Percentiles rank a stretch among this genome's conserved stretches.
These are phyloP conservation scores for Mycosphaerella sp. DNA, from an alignment of 2,329 filamentous ascomycete species.

Conservation along the genomic window DNA sequence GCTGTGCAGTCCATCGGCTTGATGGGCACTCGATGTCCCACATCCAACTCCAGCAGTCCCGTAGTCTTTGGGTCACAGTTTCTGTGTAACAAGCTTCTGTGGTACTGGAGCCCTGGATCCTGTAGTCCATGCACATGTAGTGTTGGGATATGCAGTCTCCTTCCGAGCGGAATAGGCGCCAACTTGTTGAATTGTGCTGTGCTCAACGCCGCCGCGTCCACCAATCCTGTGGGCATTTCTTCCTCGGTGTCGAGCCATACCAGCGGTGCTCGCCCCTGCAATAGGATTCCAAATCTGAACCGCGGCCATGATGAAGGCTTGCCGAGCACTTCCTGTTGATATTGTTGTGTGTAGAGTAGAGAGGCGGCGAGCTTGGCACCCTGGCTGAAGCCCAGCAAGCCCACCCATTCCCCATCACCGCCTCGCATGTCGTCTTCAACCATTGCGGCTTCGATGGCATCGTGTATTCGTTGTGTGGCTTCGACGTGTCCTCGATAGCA, in stretches of 20 bases:
- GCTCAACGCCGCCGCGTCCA: conserved; percentile 7
- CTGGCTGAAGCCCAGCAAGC: conserved; percentile 59
- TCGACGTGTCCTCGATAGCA: conserved; percentile 2
- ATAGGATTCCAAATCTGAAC: conserved; percentile 12
- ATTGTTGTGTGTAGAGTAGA: conserved; percentile 44
- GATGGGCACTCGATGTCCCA: conserved; percentile 60
- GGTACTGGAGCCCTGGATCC: conserved; percentile 51
- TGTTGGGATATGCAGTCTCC: conserved; percentile 48
- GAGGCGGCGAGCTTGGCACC: conserved; percentile 58
- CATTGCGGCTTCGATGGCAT: conserved; percentile 36
- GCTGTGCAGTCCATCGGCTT: conserved; percentile 47
- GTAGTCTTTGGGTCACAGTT: conserved; percentile 51
- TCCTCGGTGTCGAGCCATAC: conserved; percentile 22
- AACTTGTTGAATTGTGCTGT: conserved; percentile 5
- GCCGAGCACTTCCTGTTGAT: conserved; percentile 5
- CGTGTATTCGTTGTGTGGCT: conserved; percentile 6
- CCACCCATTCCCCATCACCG: conserved; percentile 55
- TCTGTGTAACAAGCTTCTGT: conserved; percentile 46
- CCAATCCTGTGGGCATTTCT: conserved; percentile 14
- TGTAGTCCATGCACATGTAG: conserved; percentile 58
- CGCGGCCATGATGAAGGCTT: conserved; percentile 6
- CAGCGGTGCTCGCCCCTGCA: conserved; percentile 11
- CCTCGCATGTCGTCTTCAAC: conserved; percentile 44
- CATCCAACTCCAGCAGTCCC: conserved; percentile 60
- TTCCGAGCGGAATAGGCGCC: conserved; percentile 22